Conservation (phyloP, 768 basidiomycete genomes). For the button mushroom (Agaricus bisporus) region DNA sequence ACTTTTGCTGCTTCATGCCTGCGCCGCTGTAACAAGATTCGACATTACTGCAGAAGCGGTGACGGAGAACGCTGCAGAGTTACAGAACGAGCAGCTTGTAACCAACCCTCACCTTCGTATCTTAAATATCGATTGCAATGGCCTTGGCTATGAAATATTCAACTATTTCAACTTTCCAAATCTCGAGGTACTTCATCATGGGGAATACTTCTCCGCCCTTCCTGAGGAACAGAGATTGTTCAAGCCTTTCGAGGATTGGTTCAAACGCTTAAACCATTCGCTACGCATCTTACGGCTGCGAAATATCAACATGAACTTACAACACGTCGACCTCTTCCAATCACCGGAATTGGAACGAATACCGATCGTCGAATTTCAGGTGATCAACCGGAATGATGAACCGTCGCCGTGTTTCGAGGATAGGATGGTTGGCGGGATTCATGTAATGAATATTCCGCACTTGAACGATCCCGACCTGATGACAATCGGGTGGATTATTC, state of each 20-base stretch:
- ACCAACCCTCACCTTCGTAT: neutral
- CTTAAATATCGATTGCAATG: neutral
- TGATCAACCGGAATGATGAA: neutral
- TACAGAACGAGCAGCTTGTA: neutral
- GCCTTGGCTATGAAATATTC: constrained; percentile 2
- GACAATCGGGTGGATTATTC: neutral
- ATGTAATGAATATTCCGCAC: neutral
- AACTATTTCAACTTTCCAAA: neutral
- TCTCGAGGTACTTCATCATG: neutral
- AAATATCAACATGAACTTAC: neutral
- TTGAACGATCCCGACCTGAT: neutral
- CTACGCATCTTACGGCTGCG: neutral
- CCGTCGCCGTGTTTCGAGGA: neutral
- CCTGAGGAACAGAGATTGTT: neutral
- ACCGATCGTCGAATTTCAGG: neutral
- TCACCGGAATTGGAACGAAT: neutral
- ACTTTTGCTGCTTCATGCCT: neutral
- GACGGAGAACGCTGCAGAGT: neutral
- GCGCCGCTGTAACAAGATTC: neutral
- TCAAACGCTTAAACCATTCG: neutral
- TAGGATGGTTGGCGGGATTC: neutral
- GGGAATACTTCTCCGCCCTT: neutral
- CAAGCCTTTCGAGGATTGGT: neutral
- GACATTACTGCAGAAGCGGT: neutral
- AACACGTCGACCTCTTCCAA: neutral